phyloP scores from a whole-genome alignment of 106 monocot species.

The Dendrobium nobile region DNA sequence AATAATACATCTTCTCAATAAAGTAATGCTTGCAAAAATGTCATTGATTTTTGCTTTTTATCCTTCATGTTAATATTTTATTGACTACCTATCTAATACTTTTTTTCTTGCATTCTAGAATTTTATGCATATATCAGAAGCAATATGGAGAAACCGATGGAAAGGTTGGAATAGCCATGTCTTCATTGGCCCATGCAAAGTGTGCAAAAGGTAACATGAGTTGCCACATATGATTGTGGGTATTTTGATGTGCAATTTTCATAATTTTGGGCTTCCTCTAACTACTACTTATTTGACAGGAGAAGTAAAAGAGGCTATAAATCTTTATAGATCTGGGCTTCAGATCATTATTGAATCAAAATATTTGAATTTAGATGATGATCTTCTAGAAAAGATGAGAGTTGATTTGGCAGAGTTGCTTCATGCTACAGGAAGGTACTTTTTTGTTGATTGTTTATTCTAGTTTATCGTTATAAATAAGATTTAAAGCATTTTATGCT shows the following conservation, averaged over 20 bases:
- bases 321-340: slow-evolving; percentile 53
- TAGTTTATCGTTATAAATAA: neutral
- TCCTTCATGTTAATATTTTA: neutral
- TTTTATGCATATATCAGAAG: slow-evolving; percentile 52
- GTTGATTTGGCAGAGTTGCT: slow-evolving; percentile 78
- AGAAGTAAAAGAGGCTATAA: slow-evolving; percentile 54
- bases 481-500: neutral
- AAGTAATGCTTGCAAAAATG: neutral
- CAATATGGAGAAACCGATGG: slow-evolving; percentile 64
- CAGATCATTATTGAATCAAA: slow-evolving; percentile 59
- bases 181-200: slow-evolving; percentile 65
- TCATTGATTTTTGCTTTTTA: neutral
- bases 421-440: slow-evolving; percentile 75
- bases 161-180: slow-evolving; percentile 76
- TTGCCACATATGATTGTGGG: neutral
- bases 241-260: neutral
- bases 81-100: neutral
- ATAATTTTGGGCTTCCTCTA: slow-evolving; percentile 1
- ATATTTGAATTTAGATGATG: slow-evolving; percentile 59
- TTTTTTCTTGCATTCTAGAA: slow-evolving; percentile 24
- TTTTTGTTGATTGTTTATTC: neutral
- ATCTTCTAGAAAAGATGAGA: slow-evolving; percentile 59
- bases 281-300: slow-evolving; percentile 27
- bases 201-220: slow-evolving; percentile 67
- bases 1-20: neutral